Evolutionary conservation across 2,329 filamentous ascomycete genomes (phyloP).

Genomic region (Talaromyces sp.): DNA sequence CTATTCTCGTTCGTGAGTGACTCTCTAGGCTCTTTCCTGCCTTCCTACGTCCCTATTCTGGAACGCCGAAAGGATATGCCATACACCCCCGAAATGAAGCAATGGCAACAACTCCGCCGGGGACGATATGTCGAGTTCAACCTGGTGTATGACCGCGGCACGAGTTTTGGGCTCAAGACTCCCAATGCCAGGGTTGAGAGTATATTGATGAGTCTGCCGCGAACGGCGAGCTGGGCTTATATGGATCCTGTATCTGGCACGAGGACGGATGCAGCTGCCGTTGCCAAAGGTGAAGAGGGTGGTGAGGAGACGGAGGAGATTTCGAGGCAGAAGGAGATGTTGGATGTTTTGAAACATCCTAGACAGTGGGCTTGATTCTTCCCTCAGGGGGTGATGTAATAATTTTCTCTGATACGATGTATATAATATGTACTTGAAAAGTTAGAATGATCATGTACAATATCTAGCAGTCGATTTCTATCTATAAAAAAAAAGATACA

Average conservation of each 20-base stretch:
- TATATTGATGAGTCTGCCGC: constrained; percentile 92
- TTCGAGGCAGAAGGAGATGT: constrained; percentile 66
- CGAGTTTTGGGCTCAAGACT: constrained; percentile 88
- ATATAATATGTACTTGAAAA: constrained; percentile 11
- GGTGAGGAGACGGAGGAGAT: constrained; percentile 30
- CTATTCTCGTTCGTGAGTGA: constrained; percentile 87
- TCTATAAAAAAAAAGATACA: not conserved
- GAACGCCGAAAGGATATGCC: constrained; percentile 87
- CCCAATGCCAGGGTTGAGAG: constrained; percentile 90
- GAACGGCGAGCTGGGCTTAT: constrained; percentile 92
- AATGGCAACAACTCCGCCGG: constrained; percentile 91
- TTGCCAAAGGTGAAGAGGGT: constrained; percentile 17
- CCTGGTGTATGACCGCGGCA: constrained; percentile 92
- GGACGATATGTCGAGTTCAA: constrained; percentile 99
- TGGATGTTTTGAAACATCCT: constrained; percentile 66
- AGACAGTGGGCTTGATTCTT: constrained; percentile 55
- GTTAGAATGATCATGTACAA: not conserved
- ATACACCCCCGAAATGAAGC: constrained; percentile 79
- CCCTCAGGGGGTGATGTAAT: not conserved
- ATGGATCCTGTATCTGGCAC: constrained; percentile 66
- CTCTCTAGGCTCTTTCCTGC: constrained; percentile 80
- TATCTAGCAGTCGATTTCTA: not conserved
- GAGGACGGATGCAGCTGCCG: constrained; percentile 34
- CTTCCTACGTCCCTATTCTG: constrained; percentile 86
- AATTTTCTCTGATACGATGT: not conserved